Evolutionary conservation across 2,329 filamentous ascomycete species (phyloP), one percentile per base, ranked within the genome.

Genomic region (Neonectria neomacrospora): DNA sequence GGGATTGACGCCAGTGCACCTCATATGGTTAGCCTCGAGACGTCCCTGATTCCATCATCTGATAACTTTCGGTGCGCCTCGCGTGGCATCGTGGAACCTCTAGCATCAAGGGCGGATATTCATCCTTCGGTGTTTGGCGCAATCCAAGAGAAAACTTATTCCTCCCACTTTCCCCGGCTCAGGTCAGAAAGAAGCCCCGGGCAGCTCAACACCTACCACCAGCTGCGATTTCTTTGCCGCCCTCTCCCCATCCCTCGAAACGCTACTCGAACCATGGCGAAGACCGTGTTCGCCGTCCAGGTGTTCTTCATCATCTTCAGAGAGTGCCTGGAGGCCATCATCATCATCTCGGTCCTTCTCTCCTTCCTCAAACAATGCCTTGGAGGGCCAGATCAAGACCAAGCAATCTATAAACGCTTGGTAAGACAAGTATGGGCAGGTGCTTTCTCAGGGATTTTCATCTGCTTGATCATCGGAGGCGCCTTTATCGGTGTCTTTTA

Each of bases 231-330:
- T 12, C 26, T 18, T 18, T 16, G 44, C 8, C 16, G 8, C n/a
- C 37, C 22, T 8, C 9, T 16, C 10, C 30, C 26, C 11, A 11
- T 16, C 16, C 42, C 14, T 34, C 56, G 14, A 23, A 22, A n/a
- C 26, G 16, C 44, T 9, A n/a, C 44, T 45, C 12, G 7, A 28
- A 74, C 58, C 61, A 87, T 84, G 78, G 88, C 88, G 77, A 83
- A 85, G 62, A 86, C 89, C 75, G 88, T 92, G 60, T 92, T 92
- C 75, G 85, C 90, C 64, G 87, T 92, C 11, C 90, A 90, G 66
- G 86, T 95, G 48, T 96, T 95, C 81, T 94, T 96, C 81, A 91
- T 96, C 76, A 88, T 91, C 78, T 94, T 95, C 76, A 88, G 92
- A 75, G 92, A 95, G 80, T 88, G 87, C 47, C 80, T 95, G 53